Evolutionary conservation across 2,329 filamentous ascomycete species (phyloP).

Genomic region (Fusarium lyarnte): DNA sequence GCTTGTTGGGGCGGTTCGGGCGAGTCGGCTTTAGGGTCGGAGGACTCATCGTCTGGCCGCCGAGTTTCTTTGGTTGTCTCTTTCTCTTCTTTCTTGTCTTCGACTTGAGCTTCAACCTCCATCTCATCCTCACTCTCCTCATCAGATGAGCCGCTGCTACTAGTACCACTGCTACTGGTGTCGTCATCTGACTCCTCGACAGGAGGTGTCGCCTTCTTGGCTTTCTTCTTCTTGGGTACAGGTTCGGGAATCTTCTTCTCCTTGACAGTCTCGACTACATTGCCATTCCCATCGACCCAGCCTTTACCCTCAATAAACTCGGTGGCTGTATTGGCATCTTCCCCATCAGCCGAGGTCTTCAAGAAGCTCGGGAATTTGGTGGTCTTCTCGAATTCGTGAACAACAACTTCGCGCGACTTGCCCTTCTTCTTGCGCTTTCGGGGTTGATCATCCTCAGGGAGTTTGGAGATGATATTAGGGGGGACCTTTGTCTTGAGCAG

Average conservation of each 20-base stretch:
- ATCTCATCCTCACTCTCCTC: conserved; percentile 43
- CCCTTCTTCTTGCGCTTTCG: conserved; percentile 69
- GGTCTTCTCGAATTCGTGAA: conserved; percentile 92
- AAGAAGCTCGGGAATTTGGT: conserved; percentile 85
- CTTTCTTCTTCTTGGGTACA: conserved; percentile 40
- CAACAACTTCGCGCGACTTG: conserved; percentile 64
- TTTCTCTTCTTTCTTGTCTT: conserved; percentile 7
- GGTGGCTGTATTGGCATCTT: conserved; percentile 49
- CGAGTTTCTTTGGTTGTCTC: neutral
- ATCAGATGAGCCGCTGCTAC: conserved; percentile 48
- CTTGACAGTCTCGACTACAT: conserved; percentile 72
- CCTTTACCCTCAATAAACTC: conserved; percentile 86
- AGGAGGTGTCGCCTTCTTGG: conserved; percentile 29
- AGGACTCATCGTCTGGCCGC: conserved; percentile 27
- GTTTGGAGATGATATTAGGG: conserved; percentile 55
- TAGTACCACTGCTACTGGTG: conserved; percentile 47
- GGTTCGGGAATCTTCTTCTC: conserved; percentile 43
- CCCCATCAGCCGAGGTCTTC: conserved; percentile 57
- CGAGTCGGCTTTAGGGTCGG: conserved; percentile 10
- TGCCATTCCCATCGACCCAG: conserved; percentile 84
- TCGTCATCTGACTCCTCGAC: conserved; percentile 45
- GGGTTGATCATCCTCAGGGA: conserved; percentile 53
- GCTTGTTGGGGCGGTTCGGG: conserved; percentile 20
- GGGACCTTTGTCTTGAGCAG: conserved; percentile 84
- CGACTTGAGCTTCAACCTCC: conserved; percentile 11